These are phyloP conservation scores for Phyllosticta ampelicida DNA, from an alignment of 2,329 filamentous ascomycete species.

Conservation along the genomic window DNA sequence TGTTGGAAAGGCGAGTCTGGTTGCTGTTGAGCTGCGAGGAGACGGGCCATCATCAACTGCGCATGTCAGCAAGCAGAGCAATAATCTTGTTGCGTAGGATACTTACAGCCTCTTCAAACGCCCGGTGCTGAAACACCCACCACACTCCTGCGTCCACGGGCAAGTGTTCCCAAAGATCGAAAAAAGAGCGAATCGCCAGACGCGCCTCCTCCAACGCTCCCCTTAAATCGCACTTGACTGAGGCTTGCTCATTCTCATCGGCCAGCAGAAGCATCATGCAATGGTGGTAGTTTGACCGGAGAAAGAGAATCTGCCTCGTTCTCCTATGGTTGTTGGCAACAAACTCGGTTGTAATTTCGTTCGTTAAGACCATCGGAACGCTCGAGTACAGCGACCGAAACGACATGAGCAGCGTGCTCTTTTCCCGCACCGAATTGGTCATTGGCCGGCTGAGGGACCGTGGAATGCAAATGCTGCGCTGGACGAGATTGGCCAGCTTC, in stretches of 20 bases:
- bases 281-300: constrained; percentile 75
- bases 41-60: constrained; percentile 30
- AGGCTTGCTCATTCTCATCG: constrained; percentile 50
- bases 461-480: constrained; percentile 65
- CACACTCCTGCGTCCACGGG: constrained; percentile 64
- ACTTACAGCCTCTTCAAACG: constrained; percentile 68
- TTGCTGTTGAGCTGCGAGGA: constrained; percentile 26
- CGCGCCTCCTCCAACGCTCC: constrained; percentile 65
- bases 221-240: constrained; percentile 46
- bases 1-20: constrained; percentile 17
- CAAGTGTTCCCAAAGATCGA: constrained; percentile 59
- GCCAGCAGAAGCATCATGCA: constrained; percentile 71
- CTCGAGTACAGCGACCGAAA: constrained; percentile 63
- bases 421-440: constrained; percentile 56
- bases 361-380: constrained; percentile 59
- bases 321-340: constrained; percentile 48
- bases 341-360: constrained; percentile 32
- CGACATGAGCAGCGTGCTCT: constrained; percentile 56
- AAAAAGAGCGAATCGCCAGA: constrained; percentile 63
- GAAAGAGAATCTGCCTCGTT: constrained; percentile 63
- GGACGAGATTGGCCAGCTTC: constrained; percentile 68
- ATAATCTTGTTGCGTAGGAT: background rate
- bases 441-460: constrained; percentile 64
- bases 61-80: background rate
- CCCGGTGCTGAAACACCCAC: constrained; percentile 77